Percentiles rank a stretch among this genome's conserved stretches.
Conservation (phyloP, 2,329 filamentous ascomycete genomes). For the Cytospora piceae region DNA sequence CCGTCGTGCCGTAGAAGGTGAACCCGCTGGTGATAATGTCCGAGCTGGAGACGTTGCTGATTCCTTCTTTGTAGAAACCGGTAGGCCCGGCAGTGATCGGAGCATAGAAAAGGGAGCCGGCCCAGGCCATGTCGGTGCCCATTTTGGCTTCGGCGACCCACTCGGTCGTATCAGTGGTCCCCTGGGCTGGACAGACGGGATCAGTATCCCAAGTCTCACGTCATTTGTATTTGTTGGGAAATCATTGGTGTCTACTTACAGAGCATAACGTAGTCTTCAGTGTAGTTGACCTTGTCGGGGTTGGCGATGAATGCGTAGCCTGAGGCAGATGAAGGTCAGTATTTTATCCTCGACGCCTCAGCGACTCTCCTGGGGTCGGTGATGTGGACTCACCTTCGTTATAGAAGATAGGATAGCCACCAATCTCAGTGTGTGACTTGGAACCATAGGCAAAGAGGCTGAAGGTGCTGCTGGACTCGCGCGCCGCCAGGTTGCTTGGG, state of each 20-base stretch:
- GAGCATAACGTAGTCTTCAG: slow-evolving; percentile 13
- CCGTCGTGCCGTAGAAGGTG: slow-evolving; percentile 24
- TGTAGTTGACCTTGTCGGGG: slow-evolving; percentile 24
- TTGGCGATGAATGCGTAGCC: slow-evolving; percentile 24
- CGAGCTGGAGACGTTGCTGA: slow-evolving; percentile 8
- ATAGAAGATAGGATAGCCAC: slow-evolving; percentile 25
- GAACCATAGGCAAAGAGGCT: slow-evolving; percentile 27
- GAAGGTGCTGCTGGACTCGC: slow-evolving; percentile 16
- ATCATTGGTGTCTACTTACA: background rate
- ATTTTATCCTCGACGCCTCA: too few relatives aligned
- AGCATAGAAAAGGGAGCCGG: slow-evolving; percentile 21
- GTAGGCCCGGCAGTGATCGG: slow-evolving; percentile 2
- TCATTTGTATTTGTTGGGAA: too few relatives aligned
- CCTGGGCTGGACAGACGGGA: background rate
- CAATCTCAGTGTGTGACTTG: slow-evolving; percentile 3
- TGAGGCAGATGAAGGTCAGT: background rate
- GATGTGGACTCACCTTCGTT: slow-evolving; percentile 2
- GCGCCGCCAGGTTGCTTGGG: background rate
- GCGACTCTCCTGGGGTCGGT: background rate
- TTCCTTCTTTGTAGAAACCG: slow-evolving; percentile 22
- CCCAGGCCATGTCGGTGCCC: slow-evolving; percentile 12
- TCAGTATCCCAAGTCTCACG: background rate
- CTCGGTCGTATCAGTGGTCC: slow-evolving; percentile 15
- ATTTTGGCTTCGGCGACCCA: slow-evolving; percentile 22
- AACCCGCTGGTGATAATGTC: slow-evolving; percentile 21